Evolutionary conservation across 768 basidiomycete species (phyloP), one percentile per base, ranked within the genome.

Genomic region (Tremella mesenterica): DNA sequence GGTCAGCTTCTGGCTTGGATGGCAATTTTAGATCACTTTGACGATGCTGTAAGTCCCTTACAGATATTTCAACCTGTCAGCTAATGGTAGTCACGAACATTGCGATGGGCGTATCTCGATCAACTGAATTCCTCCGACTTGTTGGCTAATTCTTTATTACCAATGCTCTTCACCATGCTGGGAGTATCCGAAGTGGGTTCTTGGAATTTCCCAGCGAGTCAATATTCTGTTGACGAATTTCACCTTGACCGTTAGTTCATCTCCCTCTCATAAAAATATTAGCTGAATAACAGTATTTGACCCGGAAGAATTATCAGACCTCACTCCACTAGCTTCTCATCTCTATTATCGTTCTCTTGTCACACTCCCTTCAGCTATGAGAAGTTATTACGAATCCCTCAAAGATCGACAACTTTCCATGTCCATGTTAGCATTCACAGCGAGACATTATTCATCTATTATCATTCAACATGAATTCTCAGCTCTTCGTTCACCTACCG

Each of bases 391-490:
- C 41, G 78, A 83, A 34, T 85, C 85, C 33, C 86, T 86, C 74
- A 90, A 88, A 61, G 91, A 96, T 71, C 85, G 86, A 12, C 87
- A 90, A 65, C 78, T 96, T 1, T 84, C 82, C n/a, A 78, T 80
- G 26, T 78, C 84, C 2, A 79, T 97, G 54, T 79, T 83, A 4
- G 76, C 79, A 28, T 91, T 87, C 72, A 93, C 90, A 0, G 82
- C 88, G 0, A 78, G 80, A 16, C 79, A 87, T 75, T 88, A 95
- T 76, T 93, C 92, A 1, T 89, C 92, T 0, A 81, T 87, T 34
- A 82, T 99, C 65, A 86, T 93, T 66, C 79, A 76, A 13, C 78
- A 85, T 5, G 92, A 96, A 65, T 78, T 97, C n/a, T 78, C 81
- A 3, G 82, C 81, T 36, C 79, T 92, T 0, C 64, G 73, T 3